phyloP scores from a whole-genome alignment of 345 rosid species.

The Moricandia arvensis region DNA sequence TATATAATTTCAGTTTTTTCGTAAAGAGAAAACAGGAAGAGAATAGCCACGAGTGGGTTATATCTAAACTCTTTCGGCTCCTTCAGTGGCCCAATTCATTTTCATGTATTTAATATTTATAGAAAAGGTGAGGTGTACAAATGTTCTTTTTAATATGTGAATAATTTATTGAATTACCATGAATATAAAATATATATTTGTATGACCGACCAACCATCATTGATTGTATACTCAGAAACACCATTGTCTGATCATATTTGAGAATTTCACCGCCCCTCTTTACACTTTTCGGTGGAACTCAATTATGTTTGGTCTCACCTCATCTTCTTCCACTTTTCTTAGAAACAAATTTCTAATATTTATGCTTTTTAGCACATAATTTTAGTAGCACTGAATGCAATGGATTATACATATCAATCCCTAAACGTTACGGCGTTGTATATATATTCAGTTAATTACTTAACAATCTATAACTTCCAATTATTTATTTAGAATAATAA shows the following conservation, averaged over 20 bases:
- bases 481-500: too few relatives aligned
- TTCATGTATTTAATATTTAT: constrained; percentile 5
- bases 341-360: not conserved
- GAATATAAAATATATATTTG: not conserved
- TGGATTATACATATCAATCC: not conserved
- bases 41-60: constrained; percentile 31
- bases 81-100: constrained; percentile 24
- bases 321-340: not conserved
- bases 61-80: constrained; percentile 39
- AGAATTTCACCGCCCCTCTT: constrained; percentile 37
- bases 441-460: too few relatives aligned
- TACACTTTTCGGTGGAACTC: constrained; percentile 38
- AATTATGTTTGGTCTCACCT: constrained; percentile 32
- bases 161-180: not conserved
- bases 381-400: not conserved
- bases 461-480: too few relatives aligned
- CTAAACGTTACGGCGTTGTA: too few relatives aligned
- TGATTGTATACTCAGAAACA: constrained; percentile 27
- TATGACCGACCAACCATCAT: constrained; percentile 39
- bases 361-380: not conserved
- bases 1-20: not conserved
- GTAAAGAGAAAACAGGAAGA: constrained; percentile 14
- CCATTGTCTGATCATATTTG: constrained; percentile 24
- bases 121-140: constrained; percentile 13
- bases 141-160: not conserved